Conservation (phyloP, 805 yeast species). For the Ogataea philodendri region DNA sequence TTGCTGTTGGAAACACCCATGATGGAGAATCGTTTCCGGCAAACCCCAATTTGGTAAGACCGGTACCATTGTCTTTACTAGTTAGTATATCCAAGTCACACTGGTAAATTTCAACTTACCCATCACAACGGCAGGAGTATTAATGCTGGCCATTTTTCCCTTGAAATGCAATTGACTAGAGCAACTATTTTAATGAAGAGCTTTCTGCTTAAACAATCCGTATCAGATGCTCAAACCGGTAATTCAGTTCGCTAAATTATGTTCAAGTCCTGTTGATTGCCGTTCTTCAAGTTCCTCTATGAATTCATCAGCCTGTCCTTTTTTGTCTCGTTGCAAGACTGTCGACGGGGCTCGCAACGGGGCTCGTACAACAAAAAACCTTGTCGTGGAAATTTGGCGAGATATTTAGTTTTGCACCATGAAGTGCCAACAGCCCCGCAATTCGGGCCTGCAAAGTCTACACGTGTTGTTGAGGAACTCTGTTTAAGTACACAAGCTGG, state of each 20-base stretch:
- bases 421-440: too few species aligned
- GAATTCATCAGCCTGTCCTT: conserved; percentile 10
- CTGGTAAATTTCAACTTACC: conserved; percentile 46
- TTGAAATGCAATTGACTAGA: conserved; percentile 5
- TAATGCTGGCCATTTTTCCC: conserved; percentile 41
- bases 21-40: conserved; percentile 99
- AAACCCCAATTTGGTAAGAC: conserved; percentile 93
- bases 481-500: too few species aligned
- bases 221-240: background rate
- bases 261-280: background rate
- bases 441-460: too few species aligned
- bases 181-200: background rate
- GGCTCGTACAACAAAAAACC: background rate
- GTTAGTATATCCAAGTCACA: conserved; percentile 2
- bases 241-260: background rate
- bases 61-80: conserved; percentile 78
- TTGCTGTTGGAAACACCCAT: conserved; percentile 95
- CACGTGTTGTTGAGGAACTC: too few species aligned
- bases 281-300: conserved; percentile 2
- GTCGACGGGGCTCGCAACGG: conserved; percentile 6
- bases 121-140: conserved; percentile 94
- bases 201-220: background rate
- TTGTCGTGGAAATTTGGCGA: background rate
- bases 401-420: too few species aligned
- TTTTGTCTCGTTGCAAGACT: background rate